Percentiles rank a stretch among this genome's conserved stretches.
These are phyloP conservation scores for Cytospora paraplurivora DNA, from an alignment of 2,329 filamentous ascomycete species.

Conservation along the genomic window DNA sequence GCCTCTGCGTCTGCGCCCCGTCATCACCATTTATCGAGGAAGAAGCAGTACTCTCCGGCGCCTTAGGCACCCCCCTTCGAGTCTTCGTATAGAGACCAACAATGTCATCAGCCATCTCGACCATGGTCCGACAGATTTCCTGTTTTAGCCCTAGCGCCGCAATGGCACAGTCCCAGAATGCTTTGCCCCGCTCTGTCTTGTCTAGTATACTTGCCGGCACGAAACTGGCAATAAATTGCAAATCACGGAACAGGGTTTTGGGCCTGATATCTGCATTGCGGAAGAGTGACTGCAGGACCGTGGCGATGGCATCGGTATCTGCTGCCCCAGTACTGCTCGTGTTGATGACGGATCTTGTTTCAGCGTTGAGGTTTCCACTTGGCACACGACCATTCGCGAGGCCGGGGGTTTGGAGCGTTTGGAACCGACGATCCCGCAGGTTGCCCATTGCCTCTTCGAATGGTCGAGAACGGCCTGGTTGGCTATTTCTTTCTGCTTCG, in stretches of 20 bases:
- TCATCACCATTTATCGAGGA: slow-evolving; percentile 33
- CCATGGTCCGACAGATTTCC: slow-evolving; percentile 80
- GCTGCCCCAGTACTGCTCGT: slow-evolving; percentile 45
- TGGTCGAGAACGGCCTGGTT: slow-evolving; percentile 44
- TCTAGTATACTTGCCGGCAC: slow-evolving; percentile 63
- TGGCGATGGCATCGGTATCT: slow-evolving; percentile 67
- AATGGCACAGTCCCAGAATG: slow-evolving; percentile 87
- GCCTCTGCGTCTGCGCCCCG: slow-evolving; percentile 31
- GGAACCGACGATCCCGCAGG: slow-evolving; percentile 67
- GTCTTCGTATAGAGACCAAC: slow-evolving; percentile 65
- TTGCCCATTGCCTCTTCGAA: slow-evolving; percentile 71
- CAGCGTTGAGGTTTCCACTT: slow-evolving; percentile 39
- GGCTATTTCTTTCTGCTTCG: slow-evolving; percentile 24
- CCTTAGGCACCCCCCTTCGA: slow-evolving; percentile 46
- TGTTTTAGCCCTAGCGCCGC: slow-evolving; percentile 87
- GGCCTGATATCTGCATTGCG: slow-evolving; percentile 70
- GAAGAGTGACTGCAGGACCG: slow-evolving; percentile 68
- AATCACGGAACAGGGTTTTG: slow-evolving; percentile 76
- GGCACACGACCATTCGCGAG: slow-evolving; percentile 29
- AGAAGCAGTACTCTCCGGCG: slow-evolving; percentile 35
- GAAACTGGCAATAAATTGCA: slow-evolving; percentile 73
- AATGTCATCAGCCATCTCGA: slow-evolving; percentile 61
- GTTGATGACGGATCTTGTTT: slow-evolving; percentile 50
- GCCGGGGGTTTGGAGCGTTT: slow-evolving; percentile 49
- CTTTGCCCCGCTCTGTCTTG: slow-evolving; percentile 67